These are phyloP conservation scores for Lasiosphaeria hispida DNA, from an alignment of 495 filamentous ascomycete species.

Conservation along the genomic window DNA sequence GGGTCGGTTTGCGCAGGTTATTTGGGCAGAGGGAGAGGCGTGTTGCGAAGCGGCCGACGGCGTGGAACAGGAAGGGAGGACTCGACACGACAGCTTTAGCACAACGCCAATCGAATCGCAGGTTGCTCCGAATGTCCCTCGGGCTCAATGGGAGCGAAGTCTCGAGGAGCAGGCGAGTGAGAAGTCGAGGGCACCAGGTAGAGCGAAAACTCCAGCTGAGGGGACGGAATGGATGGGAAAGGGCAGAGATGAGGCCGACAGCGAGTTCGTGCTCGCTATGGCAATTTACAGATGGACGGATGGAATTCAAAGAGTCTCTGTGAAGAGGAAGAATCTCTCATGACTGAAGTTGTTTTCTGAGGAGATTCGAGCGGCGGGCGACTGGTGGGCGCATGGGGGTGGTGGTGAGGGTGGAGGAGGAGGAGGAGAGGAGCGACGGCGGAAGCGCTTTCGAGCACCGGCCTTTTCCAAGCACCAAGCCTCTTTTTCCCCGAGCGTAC, in stretches of 20 bases:
- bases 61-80: neutral
- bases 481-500: conserved; percentile 20
- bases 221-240: conserved; percentile 1
- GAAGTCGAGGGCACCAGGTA: too few relatives aligned
- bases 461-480: conserved; percentile 13
- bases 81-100: neutral
- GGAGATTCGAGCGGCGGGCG: conserved; percentile 5
- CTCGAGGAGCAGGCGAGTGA: too few relatives aligned
- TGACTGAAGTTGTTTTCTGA: conserved; percentile 16
- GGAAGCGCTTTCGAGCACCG: conserved; percentile 23
- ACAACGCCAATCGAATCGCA: too few relatives aligned
- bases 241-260: conserved; percentile 9
- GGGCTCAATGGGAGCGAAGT: too few relatives aligned
- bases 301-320: conserved; percentile 18
- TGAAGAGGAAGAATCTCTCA: conserved; percentile 18
- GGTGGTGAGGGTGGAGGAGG: conserved; percentile 20
- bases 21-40: neutral
- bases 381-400: conserved; percentile 19
- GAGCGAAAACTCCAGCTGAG: neutral
- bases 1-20: too few relatives aligned
- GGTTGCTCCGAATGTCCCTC: too few relatives aligned
- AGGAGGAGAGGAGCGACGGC: conserved; percentile 13
- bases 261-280: conserved; percentile 15
- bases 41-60: neutral
- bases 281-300: conserved; percentile 19